Evolutionary conservation across 441 rosid genomes (phyloP).

Genomic region (Cnidoscolus chayamansa): DNA sequence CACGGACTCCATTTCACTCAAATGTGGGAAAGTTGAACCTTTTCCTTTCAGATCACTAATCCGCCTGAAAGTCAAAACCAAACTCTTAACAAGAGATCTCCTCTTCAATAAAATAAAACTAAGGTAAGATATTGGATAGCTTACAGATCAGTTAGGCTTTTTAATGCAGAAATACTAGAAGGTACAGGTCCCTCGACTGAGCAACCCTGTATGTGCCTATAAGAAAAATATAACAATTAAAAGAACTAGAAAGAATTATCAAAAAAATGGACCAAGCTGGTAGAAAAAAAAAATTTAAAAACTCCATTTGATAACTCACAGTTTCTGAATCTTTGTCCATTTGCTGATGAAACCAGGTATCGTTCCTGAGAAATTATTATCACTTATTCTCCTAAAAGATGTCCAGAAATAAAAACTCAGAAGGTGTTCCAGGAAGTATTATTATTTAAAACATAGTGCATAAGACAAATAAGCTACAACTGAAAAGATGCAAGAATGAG

Average conservation of each 20-base stretch:
- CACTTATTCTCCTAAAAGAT: conserved; percentile 63
- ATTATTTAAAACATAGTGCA: not conserved
- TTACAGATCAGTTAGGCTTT: conserved; percentile 71
- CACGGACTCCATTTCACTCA: conserved; percentile 48
- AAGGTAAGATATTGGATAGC: conserved; percentile 25
- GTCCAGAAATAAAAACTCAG: conserved; percentile 16
- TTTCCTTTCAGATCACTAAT: conserved; percentile 70
- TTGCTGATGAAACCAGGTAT: conserved; percentile 65
- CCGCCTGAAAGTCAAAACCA: conserved; percentile 48
- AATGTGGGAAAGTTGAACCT: conserved; percentile 51
- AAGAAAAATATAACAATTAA: conserved; percentile 9
- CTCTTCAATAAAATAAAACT: not conserved
- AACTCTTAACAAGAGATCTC: not conserved
- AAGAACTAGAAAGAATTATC: not conserved
- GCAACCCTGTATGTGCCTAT: conserved; percentile 79
- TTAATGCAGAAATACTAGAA: conserved; percentile 58
- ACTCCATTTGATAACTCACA: conserved; percentile 43
- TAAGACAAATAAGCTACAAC: not conserved
- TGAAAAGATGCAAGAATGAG: not conserved
- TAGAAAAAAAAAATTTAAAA: not conserved
- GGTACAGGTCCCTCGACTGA: conserved; percentile 79
- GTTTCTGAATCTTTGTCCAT: conserved; percentile 58
- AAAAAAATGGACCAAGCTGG: not conserved
- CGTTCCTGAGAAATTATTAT: conserved; percentile 62
- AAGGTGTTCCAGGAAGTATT: not conserved